These are phyloP conservation scores for Phytophthora colocasiae DNA, from an alignment of 352 stramenopile genomes.

Conservation along the genomic window DNA sequence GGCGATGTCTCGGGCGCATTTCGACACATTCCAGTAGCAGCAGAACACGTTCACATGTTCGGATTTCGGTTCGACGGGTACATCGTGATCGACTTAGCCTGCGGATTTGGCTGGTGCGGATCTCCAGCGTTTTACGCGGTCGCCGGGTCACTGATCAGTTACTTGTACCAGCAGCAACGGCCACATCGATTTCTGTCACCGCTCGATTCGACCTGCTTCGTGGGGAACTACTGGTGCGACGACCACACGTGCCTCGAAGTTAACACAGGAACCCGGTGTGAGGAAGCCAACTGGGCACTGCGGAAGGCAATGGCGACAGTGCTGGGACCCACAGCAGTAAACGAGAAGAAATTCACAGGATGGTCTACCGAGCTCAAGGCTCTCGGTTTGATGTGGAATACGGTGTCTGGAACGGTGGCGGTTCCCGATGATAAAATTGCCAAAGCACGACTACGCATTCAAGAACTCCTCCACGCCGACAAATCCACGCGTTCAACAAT, in stretches of 20 bases:
- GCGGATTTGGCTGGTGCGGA: conserved; percentile 2
- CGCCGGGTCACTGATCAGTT: conserved; percentile 4
- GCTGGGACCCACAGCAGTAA: neutral
- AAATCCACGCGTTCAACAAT: neutral
- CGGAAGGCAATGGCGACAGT: neutral
- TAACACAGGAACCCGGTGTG: neutral
- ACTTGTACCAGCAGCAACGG: neutral
- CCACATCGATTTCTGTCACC: neutral
- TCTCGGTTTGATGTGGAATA: conserved; percentile 15
- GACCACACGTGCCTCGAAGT: conserved; percentile 17
- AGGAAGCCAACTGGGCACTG: neutral
- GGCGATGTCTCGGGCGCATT: neutral
- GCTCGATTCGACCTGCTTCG: neutral
- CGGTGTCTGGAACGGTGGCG: neutral
- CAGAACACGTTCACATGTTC: conserved; percentile 11
- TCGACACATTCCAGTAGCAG: neutral
- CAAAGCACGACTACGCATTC: neutral
- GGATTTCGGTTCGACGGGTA: conserved; percentile 16
- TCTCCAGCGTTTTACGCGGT: conserved; percentile 12
- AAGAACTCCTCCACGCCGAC: too few relatives aligned
- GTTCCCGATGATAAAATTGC: conserved; percentile 3
- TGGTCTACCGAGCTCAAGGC: conserved; percentile 5
- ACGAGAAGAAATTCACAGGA: conserved; percentile 1
- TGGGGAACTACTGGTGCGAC: conserved; percentile 12
- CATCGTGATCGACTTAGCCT: conserved; percentile 6